Evolutionary conservation across 2,329 filamentous ascomycete genomes (phyloP), one percentile per base, ranked within the genome.

Genomic region (Microdochium nivale): DNA sequence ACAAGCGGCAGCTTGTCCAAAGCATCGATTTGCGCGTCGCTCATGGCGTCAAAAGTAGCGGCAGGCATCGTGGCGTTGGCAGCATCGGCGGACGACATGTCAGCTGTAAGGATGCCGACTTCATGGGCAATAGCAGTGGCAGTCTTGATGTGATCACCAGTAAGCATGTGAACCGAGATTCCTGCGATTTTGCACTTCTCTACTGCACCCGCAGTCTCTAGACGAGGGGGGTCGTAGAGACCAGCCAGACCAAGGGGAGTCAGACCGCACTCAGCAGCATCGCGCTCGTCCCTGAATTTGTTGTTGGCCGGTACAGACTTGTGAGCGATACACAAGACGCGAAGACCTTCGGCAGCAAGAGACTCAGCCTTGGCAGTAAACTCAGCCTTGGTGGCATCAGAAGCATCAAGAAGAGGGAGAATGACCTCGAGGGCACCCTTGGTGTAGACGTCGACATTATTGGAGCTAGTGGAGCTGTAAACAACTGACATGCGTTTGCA

Each of bases 401-500:
- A 64, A 49, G 75, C 71, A 13, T 74, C 65, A 25, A 81, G 66
- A 10, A 78, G 70, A 2, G 78, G 77, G 25, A 83, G 60, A 46
- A 83, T 67, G n/a, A 76, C 71, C 61, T 83, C 80, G 19, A 79
- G 70, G 1, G 80, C 80, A 40, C 80, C 80, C 60, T 83, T 83
- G 60, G 77, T 76, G 55, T 79, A 81, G 19, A 80, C 73, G 13
- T 70, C 66, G 47, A 64, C 62, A 11, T 64, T 61, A 24, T 68
- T 67, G 1, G 62, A 64, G 44, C 59, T 65, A 8, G 65, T 65
- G 44, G 62, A 57, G 10, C 63, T 60, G 67, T 85, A 87, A 25
- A 88, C 77, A 48, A 88, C 84, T 35, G 83, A 85, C 86, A 89
- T 89, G 53, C 84, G 78, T 70, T 89, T 89, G 66, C 85, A 79